Evolutionary conservation across 306 rosid species (phyloP), one percentile per base, ranked within the genome.

Genomic region (Quercus dentata): DNA sequence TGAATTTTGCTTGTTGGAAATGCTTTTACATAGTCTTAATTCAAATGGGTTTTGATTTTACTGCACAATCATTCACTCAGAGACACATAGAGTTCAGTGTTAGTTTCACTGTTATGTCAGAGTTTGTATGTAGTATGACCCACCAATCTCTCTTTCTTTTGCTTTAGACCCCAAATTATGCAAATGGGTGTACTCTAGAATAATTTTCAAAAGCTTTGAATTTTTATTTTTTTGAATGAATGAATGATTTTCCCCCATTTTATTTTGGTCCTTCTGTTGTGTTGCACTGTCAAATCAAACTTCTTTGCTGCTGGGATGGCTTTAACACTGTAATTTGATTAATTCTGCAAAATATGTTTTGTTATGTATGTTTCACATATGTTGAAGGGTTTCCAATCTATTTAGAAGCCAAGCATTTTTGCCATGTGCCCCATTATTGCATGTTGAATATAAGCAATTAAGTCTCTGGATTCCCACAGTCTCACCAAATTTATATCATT

Each of bases 21-120:
- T 78, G 59, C 62, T 81, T 6, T 21, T 74, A 67, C 30, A 72
- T 81, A 33, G 58, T 65, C 52, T 85, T 80, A 52, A 19, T 74
- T 84, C 49, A 68, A 51, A 58, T 74, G 76, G 27, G n/a, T 65
- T 54, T 61, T 49, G 59, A 55, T 51, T 44, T 23, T n/a, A 33
- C 33, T 8, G 51, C 56, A 8, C 25, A 20, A n/a, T 44, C 54
- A 55, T 61, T 63, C 55, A 69, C 25, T 69, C 54, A 49, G 54
- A 49, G 54, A 61, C 15, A 4, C 46, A 35, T 6, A 68, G 51
- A 1, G 17, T 18, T n/a, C 52, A 38, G 46, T 38, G n/a, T 1
- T 35, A 10, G 20, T 68, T 35, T 18, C 38, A n/a, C 20, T 46
- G 14, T 33, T 35, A 7, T 64, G 21, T 64, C 44, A 64, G 72